Conservation (phyloP, 2,329 filamentous ascomycete species). For the Hysterium pulicare region DNA sequence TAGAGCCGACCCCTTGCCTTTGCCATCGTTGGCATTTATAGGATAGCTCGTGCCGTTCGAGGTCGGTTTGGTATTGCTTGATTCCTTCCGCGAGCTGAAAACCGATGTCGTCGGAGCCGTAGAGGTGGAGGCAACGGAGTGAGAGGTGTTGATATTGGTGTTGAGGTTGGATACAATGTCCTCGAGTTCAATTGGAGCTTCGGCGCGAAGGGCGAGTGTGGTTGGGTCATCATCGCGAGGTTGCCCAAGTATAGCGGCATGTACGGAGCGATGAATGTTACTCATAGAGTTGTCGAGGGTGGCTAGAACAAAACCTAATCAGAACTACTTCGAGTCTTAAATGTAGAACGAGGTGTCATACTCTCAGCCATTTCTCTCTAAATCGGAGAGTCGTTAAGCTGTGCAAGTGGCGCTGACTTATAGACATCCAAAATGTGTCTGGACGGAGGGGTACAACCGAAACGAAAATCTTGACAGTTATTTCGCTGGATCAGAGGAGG, state of each 20-base stretch:
- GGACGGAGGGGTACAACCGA: neutral
- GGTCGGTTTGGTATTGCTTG: slow-evolving; percentile 25
- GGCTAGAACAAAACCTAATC: slow-evolving; percentile 14
- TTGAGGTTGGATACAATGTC: slow-evolving; percentile 11
- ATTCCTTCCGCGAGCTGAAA: slow-evolving; percentile 17
- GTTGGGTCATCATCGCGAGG: slow-evolving; percentile 18
- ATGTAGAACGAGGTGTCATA: slow-evolving; percentile 5
- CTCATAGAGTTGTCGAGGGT: slow-evolving; percentile 18
- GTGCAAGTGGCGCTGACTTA: neutral
- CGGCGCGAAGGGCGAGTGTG: slow-evolving; percentile 13
- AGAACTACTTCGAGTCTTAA: slow-evolving; percentile 3
- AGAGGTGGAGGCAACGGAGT: slow-evolving; percentile 8
- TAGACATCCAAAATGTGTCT: neutral
- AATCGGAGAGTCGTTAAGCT: neutral
- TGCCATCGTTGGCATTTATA: slow-evolving; percentile 7
- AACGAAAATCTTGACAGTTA: no score
- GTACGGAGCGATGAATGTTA: slow-evolving; percentile 6
- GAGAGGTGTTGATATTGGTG: slow-evolving; percentile 11
- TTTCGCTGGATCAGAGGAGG: no score
- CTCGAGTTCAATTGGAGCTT: slow-evolving; percentile 11
- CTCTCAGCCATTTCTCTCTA: slow-evolving; percentile 10
- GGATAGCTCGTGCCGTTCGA: slow-evolving; percentile 22
- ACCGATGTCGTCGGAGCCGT: slow-evolving; percentile 11
- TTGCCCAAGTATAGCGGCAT: slow-evolving; percentile 8
- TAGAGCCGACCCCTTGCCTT: slow-evolving; percentile 12